Evolutionary conservation across 257 asterid species (phyloP).

Genomic region (Catharanthus roseus): DNA sequence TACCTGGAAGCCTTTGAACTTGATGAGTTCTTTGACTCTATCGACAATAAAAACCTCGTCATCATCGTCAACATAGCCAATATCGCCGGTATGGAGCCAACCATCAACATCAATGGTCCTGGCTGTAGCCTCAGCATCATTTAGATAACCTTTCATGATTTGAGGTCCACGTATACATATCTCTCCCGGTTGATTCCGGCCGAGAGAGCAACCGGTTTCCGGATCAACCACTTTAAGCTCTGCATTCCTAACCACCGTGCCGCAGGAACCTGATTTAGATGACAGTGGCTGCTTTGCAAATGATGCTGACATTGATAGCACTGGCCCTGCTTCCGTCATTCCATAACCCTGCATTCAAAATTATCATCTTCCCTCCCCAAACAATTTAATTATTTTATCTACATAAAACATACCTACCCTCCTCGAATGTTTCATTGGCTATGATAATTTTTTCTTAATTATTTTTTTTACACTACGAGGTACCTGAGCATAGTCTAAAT

Average conservation of each 20-base stretch:
- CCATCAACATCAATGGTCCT: constrained; percentile 84
- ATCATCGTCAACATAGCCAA: constrained; percentile 42
- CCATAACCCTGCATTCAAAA: constrained; percentile 81
- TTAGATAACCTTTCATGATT: constrained; percentile 84
- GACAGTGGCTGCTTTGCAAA: constrained; percentile 62
- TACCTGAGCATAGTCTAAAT: too few species aligned
- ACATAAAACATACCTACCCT: too few species aligned
- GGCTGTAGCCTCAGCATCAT: constrained; percentile 77
- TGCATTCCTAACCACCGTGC: constrained; percentile 83
- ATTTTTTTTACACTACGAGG: too few species aligned
- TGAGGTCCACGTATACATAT: constrained; percentile 87
- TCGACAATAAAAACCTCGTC: constrained; percentile 56
- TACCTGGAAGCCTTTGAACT: constrained; percentile 85
- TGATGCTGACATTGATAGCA: constrained; percentile 61
- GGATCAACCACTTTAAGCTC: constrained; percentile 83
- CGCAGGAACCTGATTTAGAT: constrained; percentile 81
- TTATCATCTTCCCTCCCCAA: too few species aligned
- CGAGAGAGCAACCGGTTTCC: constrained; percentile 69
- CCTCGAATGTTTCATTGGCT: too few species aligned
- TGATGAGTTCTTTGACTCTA: constrained; percentile 78
- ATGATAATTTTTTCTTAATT: too few species aligned
- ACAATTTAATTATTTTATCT: too few species aligned
- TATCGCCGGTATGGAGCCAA: constrained; percentile 92
- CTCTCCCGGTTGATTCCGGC: constrained; percentile 72
- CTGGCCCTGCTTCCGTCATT: constrained; percentile 96